Evolutionary conservation across 306 rosid species (phyloP).

Genomic region (Coriaria nepalensis): DNA sequence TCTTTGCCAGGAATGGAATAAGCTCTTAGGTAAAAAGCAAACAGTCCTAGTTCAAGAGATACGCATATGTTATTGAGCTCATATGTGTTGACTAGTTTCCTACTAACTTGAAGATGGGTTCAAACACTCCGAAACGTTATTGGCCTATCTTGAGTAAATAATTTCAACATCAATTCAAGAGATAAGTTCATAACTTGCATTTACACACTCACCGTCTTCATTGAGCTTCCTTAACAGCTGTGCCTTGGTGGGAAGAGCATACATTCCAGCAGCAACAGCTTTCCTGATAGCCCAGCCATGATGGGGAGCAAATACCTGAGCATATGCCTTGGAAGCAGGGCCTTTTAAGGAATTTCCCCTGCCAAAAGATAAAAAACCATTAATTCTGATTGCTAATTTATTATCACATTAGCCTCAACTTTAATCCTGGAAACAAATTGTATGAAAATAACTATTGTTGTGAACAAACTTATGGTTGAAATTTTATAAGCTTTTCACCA

Average conservation of each 20-base stretch:
- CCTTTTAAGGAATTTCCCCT: conserved; percentile 72
- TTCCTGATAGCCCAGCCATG: conserved; percentile 88
- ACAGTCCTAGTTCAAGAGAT: too few relatives aligned
- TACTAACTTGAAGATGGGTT: neutral
- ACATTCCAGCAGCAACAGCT: conserved; percentile 92
- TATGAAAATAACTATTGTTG: too few relatives aligned
- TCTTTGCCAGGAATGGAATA: too few relatives aligned
- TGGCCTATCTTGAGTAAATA: neutral
- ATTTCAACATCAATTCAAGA: conserved; percentile 3
- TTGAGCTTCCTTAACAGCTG: conserved; percentile 61
- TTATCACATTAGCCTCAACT: too few relatives aligned
- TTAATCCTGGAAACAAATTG: too few relatives aligned
- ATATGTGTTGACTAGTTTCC: too few relatives aligned
- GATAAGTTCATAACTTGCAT: conserved; percentile 9
- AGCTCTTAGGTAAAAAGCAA: too few relatives aligned
- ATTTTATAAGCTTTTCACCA: too few relatives aligned
- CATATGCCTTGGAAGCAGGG: conserved; percentile 86
- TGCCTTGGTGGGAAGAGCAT: conserved; percentile 59
- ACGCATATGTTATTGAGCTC: too few relatives aligned
- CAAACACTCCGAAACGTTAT: neutral
- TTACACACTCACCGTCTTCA: conserved; percentile 62
- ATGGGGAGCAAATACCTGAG: conserved; percentile 64
- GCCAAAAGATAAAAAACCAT: conserved; percentile 18
- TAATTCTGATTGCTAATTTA: conserved; percentile 1
- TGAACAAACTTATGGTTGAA: too few relatives aligned